Evolutionary conservation across 352 stramenopile genomes (phyloP).

Genomic region (Globisporangium parvum): DNA sequence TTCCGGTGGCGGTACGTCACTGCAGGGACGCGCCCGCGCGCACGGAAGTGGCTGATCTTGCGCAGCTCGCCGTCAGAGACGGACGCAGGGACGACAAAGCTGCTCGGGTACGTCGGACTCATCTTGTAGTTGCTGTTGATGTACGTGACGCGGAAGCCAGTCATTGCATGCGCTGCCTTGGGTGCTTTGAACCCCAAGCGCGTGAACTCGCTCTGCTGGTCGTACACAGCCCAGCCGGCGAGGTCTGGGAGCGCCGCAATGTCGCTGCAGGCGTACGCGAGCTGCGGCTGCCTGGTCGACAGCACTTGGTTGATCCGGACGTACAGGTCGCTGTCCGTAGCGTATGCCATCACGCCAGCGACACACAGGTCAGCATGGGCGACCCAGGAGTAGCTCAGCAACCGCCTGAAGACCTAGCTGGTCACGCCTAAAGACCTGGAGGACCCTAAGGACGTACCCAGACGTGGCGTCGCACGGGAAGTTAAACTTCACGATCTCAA

Average conservation of each 20-base stretch:
- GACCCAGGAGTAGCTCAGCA: neutral
- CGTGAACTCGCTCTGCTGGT: constrained; percentile 49
- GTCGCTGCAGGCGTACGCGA: constrained; percentile 40
- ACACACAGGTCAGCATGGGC: neutral
- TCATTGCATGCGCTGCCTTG: constrained; percentile 27
- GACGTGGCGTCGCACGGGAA: constrained; percentile 61
- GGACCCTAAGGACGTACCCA: constrained; percentile 20
- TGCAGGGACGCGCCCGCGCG: constrained; percentile 87
- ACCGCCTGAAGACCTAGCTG: neutral
- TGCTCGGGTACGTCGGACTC: constrained; percentile 70
- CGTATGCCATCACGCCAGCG: neutral
- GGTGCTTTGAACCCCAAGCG: constrained; percentile 47
- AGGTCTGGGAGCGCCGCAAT: constrained; percentile 31
- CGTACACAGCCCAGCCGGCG: constrained; percentile 49
- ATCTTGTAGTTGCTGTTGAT: constrained; percentile 81
- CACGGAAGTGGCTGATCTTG: constrained; percentile 88
- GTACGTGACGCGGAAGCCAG: constrained; percentile 55
- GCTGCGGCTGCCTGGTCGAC: constrained; percentile 36
- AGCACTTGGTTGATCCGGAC: constrained; percentile 65
- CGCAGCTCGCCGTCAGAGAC: constrained; percentile 90
- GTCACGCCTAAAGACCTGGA: neutral
- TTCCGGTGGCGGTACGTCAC: constrained; percentile 90
- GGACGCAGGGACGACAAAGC: constrained; percentile 86
- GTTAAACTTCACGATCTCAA: constrained; percentile 74
- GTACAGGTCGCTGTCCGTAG: constrained; percentile 38